A percentile compares a stretch with the other conserved stretches of the same genome.
phyloP scores from a whole-genome alignment of 768 basidiomycete genomes.

The Austroboletus eburneus region DNA sequence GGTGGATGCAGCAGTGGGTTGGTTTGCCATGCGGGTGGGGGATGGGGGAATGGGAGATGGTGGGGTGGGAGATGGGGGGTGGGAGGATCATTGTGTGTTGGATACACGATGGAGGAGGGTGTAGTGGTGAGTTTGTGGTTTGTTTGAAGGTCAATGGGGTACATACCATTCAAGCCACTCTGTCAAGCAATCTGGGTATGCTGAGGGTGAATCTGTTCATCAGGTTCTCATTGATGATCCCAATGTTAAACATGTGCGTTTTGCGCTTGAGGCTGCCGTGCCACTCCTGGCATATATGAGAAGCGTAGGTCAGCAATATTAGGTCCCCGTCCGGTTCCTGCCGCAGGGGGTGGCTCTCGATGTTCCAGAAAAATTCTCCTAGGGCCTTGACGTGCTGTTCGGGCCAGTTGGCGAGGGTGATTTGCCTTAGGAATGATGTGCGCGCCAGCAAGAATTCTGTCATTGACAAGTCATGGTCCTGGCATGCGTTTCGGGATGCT shows the following conservation, averaged over 20 bases:
- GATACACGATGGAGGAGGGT: neutral
- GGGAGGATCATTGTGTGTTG: neutral
- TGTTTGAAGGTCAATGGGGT: too few relatives aligned
- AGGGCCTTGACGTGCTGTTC: conserved; percentile 7
- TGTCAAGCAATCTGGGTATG: neutral
- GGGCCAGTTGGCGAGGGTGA: neutral
- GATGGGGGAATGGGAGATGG: too few relatives aligned
- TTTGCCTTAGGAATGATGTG: neutral
- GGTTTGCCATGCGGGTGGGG: too few relatives aligned
- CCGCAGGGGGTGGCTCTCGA: neutral
- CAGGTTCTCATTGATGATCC: neutral
- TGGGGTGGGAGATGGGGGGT: neutral
- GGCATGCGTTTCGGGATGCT: conserved; percentile 8
- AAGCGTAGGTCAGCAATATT: neutral
- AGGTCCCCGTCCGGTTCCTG: neutral
- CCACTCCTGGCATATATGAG: neutral
- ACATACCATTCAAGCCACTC: too few relatives aligned
- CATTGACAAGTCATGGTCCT: conserved; percentile 20
- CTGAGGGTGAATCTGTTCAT: neutral
- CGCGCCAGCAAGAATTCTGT: conserved; percentile 16
- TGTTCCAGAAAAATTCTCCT: conserved; percentile 1
- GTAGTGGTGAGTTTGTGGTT: neutral
- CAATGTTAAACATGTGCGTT: neutral
- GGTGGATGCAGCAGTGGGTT: too few relatives aligned
- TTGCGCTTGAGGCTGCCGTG: conserved; percentile 3